phyloP scores from a whole-genome alignment of 73 alveolate species.

The Paramecium caudatum region DNA sequence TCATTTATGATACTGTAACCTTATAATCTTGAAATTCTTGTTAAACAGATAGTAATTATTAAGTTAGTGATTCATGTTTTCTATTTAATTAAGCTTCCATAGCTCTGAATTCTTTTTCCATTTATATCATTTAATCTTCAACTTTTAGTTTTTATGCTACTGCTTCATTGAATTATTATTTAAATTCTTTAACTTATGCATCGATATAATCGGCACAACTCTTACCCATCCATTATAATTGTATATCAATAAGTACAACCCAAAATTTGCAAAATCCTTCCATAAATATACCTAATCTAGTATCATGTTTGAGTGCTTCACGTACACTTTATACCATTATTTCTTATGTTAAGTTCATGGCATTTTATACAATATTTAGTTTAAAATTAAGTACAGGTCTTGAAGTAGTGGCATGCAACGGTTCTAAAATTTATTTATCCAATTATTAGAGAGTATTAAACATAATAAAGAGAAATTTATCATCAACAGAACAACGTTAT shows the following conservation, averaged over 20 bases:
- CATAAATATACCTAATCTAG: constrained; percentile 25
- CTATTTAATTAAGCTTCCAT: background rate
- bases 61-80: background rate
- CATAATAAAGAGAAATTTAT: background rate
- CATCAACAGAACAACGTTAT: background rate
- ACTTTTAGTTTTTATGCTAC: background rate
- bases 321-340: background rate
- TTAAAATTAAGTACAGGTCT: constrained; percentile 44
- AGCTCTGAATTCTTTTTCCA: constrained; percentile 21
- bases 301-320: constrained; percentile 29
- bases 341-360: background rate
- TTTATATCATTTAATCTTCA: background rate
- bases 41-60: background rate
- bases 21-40: constrained; percentile 14
- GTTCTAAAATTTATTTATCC: constrained; percentile 21
- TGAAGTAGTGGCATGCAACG: background rate
- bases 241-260: constrained; percentile 2
- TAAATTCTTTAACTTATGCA: background rate
- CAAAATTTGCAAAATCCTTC: constrained; percentile 41
- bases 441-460: background rate
- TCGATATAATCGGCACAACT: constrained; percentile 46
- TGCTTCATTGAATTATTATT: constrained; percentile 32
- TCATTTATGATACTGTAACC: constrained; percentile 14
- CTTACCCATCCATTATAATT: constrained; percentile 46
- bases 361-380: background rate